Evolutionary conservation across 1,284 basidiomycete species (phyloP), one percentile per base, ranked within the genome.

Genomic region (Tausonia pullulans): DNA sequence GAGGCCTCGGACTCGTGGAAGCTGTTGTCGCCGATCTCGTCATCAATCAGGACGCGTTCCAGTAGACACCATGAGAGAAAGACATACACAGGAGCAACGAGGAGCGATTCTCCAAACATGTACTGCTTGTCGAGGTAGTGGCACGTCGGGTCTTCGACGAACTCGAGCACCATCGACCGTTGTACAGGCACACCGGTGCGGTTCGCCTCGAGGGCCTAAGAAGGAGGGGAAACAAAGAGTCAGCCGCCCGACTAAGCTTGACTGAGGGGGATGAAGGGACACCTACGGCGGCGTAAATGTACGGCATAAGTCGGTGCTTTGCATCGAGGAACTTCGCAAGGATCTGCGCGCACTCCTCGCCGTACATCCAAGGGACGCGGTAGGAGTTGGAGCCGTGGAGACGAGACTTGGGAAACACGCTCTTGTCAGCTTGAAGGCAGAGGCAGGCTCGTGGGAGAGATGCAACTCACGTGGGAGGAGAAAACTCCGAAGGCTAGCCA

Each of bases 291-390:
- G 81, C 77, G 69, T 84, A 87, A 44, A 88, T 74, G 73, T 87
- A 87, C 0, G 86, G 87, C 85, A 87, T 87, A 61, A 88, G 76
- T 61, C 84, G 76, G 72, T 86, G 82, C 72, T 87, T 88, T n/a
- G 80, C 78, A 66, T 84, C 80, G 51, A 87, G 75, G 73, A 85
- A 82, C 71, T 81, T 83, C 13, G 84, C 79, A 79, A 87, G 84
- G 69, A 81, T 81, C 13, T 65, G 63, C 39, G 58, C 58, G 16
- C 58, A 57, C 44, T 83, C 83, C 73, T 86, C 85, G 39, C 85
- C 85, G 70, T 86, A 87, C 62, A 83, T 79, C 86, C 86, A 88
- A 0, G 86, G 86, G 0, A 88, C 85, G 4, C 86, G 82, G 71
- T 87, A 87, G 16, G 85, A 86, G 48, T 79, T 79, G 10, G 84